Conservation (phyloP, 1,139 yeast species). For the Groenewaldozyma auringiensis region DNA sequence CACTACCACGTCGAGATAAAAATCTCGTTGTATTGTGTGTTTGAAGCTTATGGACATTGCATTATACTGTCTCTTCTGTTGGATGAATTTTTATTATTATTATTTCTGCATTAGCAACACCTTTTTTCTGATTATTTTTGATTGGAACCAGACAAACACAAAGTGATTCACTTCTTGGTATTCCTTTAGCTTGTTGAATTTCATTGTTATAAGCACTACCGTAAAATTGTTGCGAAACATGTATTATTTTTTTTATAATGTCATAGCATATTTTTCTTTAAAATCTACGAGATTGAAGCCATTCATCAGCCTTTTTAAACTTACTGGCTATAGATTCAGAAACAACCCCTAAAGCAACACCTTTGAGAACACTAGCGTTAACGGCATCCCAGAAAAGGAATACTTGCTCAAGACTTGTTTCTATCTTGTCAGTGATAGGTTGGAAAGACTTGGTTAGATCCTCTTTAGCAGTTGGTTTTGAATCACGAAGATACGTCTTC, state of each 20-base stretch:
- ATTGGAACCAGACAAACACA: too few species aligned
- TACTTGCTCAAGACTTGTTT: constrained; percentile 39
- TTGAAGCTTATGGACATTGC: too few species aligned
- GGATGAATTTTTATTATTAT: background rate
- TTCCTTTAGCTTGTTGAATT: too few species aligned
- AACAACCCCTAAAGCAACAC: constrained; percentile 33
- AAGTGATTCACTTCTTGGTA: too few species aligned
- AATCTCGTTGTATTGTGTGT: too few species aligned
- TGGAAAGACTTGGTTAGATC: constrained; percentile 22
- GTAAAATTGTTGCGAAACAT: too few species aligned
- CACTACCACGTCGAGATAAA: constrained; percentile 1
- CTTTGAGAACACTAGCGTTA: constrained; percentile 24
- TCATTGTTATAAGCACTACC: too few species aligned
- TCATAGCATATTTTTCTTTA: background rate
- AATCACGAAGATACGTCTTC: constrained; percentile 32
- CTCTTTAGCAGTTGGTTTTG: constrained; percentile 15
- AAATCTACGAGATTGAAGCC: constrained; percentile 27
- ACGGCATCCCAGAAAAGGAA: constrained; percentile 36
- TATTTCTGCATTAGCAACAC: too few species aligned
- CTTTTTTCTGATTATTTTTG: too few species aligned
- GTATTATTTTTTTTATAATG: background rate
- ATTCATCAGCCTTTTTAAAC: constrained; percentile 39
- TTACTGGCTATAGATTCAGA: constrained; percentile 31
- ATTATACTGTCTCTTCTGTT: background rate
- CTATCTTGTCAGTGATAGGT: constrained; percentile 27